These are phyloP conservation scores for Pseudisothecium myosuroides DNA, from an alignment of 225 moss, liverwort and hornwort species.

Conservation along the genomic window DNA sequence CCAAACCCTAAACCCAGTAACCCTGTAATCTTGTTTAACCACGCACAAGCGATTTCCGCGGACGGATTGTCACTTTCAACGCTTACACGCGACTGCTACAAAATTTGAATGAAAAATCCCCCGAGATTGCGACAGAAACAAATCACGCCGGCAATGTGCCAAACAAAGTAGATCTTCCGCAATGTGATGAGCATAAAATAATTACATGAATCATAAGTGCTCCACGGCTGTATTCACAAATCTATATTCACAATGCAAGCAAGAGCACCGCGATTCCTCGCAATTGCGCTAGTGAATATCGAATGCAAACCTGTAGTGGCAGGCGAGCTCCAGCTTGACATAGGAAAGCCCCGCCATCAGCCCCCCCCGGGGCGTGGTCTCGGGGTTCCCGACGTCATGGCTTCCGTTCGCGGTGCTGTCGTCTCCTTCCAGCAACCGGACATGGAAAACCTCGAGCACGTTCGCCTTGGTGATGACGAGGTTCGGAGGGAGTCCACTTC, in stretches of 20 bases:
- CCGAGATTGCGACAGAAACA: not conserved
- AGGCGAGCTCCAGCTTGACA: slow-evolving; percentile 90
- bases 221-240: not conserved
- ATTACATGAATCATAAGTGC: not conserved
- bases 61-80: not conserved
- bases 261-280: not conserved
- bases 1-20: slow-evolving; percentile 13
- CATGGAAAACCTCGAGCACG: slow-evolving; percentile 77
- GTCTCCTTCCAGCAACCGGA: slow-evolving; percentile 72
- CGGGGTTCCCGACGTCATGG: slow-evolving; percentile 39
- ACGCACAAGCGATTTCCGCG: not conserved
- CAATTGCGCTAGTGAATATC: not conserved
- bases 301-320: slow-evolving; percentile 52
- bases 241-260: not conserved
- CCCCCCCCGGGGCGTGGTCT: slow-evolving; percentile 67
- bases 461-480: slow-evolving; percentile 88
- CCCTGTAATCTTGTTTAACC: slow-evolving; percentile 1
- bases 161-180: not conserved
- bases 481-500: slow-evolving; percentile 65
- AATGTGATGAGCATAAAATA: not conserved
- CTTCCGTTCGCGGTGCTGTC: slow-evolving; percentile 24
- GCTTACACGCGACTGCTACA: not conserved
- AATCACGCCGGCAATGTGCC: not conserved
- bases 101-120: not conserved
- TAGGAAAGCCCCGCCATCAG: slow-evolving; percentile 81